A percentile compares a stretch with the other conserved stretches of the same genome.
These are phyloP conservation scores for Neospermospora avenae DNA, from an alignment of 2,329 filamentous ascomycete genomes.

Conservation along the genomic window DNA sequence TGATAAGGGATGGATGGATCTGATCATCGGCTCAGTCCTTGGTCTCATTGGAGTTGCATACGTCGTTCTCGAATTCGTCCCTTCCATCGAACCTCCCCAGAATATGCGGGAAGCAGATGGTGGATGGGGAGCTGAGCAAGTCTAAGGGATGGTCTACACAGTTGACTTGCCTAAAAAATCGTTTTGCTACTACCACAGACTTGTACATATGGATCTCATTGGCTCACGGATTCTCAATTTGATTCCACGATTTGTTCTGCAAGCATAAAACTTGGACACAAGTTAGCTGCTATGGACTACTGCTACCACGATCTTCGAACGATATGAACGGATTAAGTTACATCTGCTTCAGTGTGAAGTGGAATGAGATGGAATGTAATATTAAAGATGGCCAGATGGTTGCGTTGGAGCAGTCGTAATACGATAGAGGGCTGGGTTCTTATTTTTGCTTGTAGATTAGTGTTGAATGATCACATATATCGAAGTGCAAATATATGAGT, in stretches of 20 bases:
- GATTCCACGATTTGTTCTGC: not conserved
- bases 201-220: not conserved
- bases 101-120: slow-evolving; percentile 47
- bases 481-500: not conserved
- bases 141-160: slow-evolving; percentile 21
- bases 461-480: not conserved
- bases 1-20: slow-evolving; percentile 57
- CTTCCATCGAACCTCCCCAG: slow-evolving; percentile 64
- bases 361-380: not conserved
- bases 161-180: not conserved
- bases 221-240: too few species aligned
- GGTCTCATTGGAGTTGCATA: slow-evolving; percentile 78
- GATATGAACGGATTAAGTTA: not conserved
- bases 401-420: not conserved
- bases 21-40: slow-evolving; percentile 74
- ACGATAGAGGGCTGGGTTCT: slow-evolving; percentile 6
- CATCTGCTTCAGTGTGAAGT: not conserved
- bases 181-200: not conserved
- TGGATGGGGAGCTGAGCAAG: slow-evolving; percentile 36
- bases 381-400: not conserved
- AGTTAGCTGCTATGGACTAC: not conserved
- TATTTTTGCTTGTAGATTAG: slow-evolving; percentile 5
- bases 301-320: not conserved
- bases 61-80: slow-evolving; percentile 69
- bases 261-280: not conserved